Evolutionary conservation across 495 filamentous ascomycete species (phyloP), one percentile per base, ranked within the genome.

Genomic region (Hypoxylon rickii): DNA sequence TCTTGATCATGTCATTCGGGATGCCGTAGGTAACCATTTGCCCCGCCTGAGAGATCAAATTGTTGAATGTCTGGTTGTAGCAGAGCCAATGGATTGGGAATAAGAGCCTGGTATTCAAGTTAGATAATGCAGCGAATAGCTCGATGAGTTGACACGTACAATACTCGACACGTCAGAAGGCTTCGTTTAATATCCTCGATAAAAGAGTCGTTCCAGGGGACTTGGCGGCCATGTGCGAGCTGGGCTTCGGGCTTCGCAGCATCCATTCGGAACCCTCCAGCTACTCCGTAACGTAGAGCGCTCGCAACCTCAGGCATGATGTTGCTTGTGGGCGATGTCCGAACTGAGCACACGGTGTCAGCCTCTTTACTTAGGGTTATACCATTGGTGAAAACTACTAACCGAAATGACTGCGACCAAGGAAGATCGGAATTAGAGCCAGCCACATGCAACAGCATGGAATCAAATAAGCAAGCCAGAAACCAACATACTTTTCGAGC

Each of bases 41-140:
- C 3, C 70, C 74, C 8, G 80, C 80, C 60, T 83, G 82, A 0
- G 81, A 82, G 47, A 83, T 75, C 22, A 82, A 62, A 38, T 83
- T 81, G 45, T 70, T 78, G 32, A 73, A 43, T 1, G 48, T 59
- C n/a, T 59, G 55, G 31, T 59, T 53, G 5, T 43, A 59, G 10
- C 55, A 59, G 51, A 64, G 77, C 70, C 26, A 81, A 70, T 65
- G 31, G 77, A 70, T 2, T 77, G 79, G 17, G 72, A 75, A 50
- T 80, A 55, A 44, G 20, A 55, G 37, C 19, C 49, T 52, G 31
- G 1, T 7, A 4, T 19, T 20, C 12, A 24, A n/a, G 19, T 52
- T 44, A 52, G 49, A 34, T 6, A 10, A n/a, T 3, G 31, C 7
- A 18, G 2, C 5, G 37, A 21, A 36, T 11, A 20, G 11, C 21